These are phyloP conservation scores for Leucosporidium scottii DNA, from an alignment of 768 basidiomycete genomes.

Conservation along the genomic window DNA sequence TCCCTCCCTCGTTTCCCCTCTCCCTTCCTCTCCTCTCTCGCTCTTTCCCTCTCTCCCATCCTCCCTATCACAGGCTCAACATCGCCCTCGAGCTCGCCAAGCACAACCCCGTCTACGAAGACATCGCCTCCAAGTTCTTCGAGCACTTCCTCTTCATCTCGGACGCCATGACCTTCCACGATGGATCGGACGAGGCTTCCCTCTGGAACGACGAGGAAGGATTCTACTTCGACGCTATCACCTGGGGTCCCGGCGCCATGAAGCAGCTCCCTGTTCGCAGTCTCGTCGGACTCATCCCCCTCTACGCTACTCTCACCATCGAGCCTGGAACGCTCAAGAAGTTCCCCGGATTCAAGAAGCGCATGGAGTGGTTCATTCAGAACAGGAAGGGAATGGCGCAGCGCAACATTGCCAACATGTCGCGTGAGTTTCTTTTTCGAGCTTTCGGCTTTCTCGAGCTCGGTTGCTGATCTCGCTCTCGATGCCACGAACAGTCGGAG, in stretches of 20 bases:
- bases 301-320: constrained; percentile 88
- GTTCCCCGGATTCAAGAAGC: constrained; percentile 96
- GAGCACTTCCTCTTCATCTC: constrained; percentile 97
- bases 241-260: constrained; percentile 49
- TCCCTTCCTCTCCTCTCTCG: not conserved
- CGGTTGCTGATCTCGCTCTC: not conserved
- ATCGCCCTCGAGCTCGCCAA: constrained; percentile 97
- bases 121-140: constrained; percentile 97
- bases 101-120: constrained; percentile 95
- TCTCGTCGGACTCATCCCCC: constrained; percentile 93
- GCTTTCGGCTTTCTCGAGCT: not conserved
- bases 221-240: constrained; percentile 86
- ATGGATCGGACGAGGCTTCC: constrained; percentile 60
- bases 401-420: constrained; percentile 95
- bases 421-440: constrained; percentile 49
- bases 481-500: constrained; percentile 43
- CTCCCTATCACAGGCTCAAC: constrained; percentile 59
- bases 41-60: no score
- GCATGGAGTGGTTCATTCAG: constrained; percentile 97
- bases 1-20: no score
- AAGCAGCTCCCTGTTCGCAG: constrained; percentile 90
- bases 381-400: constrained; percentile 79
- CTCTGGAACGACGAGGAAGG: constrained; percentile 97
- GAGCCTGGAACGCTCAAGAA: constrained; percentile 82
- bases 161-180: constrained; percentile 90